These are phyloP conservation scores for Penicillium chermesinum DNA, from an alignment of 495 filamentous ascomycete genomes.

Conservation along the genomic window DNA sequence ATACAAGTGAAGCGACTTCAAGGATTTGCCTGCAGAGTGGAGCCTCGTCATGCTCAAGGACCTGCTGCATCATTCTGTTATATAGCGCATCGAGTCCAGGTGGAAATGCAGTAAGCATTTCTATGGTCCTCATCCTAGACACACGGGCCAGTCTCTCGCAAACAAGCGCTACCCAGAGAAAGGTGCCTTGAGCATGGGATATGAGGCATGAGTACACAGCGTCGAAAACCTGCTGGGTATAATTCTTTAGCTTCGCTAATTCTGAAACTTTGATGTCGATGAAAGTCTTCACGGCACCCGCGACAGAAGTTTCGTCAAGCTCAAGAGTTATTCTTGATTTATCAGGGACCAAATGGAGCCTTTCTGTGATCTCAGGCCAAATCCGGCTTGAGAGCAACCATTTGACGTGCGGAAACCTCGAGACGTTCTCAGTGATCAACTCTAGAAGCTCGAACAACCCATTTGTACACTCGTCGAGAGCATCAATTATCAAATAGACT, in stretches of 20 bases:
- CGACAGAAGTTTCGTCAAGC: not conserved
- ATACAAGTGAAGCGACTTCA: too few species aligned
- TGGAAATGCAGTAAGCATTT: too few species aligned
- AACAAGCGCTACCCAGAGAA: slow-evolving; percentile 5
- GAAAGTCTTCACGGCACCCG: not conserved
- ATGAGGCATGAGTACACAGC: not conserved
- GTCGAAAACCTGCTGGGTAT: not conserved
- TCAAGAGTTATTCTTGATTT: not conserved
- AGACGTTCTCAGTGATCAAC: not conserved
- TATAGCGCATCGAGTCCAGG: slow-evolving; percentile 13
- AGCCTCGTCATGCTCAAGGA: too few species aligned
- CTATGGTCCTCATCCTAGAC: not conserved
- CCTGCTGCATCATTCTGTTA: slow-evolving; percentile 12
- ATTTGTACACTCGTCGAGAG: not conserved
- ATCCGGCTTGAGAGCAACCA: not conserved
- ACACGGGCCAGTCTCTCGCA: not conserved
- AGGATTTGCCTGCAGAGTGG: too few species aligned
- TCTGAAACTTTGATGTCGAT: not conserved
- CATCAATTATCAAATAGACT: not conserved
- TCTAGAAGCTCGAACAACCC: not conserved
- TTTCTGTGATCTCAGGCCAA: not conserved
- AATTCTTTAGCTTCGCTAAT: not conserved
- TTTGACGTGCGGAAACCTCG: not conserved
- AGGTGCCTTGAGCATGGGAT: slow-evolving; percentile 3
- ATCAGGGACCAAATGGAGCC: not conserved